phyloP scores from a whole-genome alignment of 2,329 filamentous ascomycete genomes.

The Canariomyces notabilis region DNA sequence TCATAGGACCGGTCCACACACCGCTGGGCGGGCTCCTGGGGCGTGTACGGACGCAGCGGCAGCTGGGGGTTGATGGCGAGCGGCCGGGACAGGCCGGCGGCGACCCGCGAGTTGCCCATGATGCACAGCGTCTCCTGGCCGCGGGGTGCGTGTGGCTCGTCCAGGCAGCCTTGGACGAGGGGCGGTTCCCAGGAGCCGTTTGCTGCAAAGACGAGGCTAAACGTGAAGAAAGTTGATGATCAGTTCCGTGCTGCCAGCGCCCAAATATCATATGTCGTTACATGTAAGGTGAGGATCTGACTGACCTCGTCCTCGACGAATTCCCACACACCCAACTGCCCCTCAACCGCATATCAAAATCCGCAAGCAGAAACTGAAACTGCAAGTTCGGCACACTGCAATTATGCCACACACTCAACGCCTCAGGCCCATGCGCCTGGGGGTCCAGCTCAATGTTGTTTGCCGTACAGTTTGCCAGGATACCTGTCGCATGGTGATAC shows the following conservation, averaged over 20 bases:
- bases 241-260: no score
- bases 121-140: conserved; percentile 19
- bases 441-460: conserved; percentile 19
- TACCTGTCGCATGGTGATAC: conserved; percentile 15
- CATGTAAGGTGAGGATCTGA: neutral
- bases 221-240: neutral
- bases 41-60: conserved; percentile 15
- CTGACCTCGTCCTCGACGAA: neutral
- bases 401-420: conserved; percentile 16
- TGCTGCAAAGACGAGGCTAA: conserved; percentile 10
- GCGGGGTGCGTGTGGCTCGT: conserved; percentile 15
- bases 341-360: conserved; percentile 13
- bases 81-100: conserved; percentile 8
- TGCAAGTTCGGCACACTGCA: conserved; percentile 17
- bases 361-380: conserved; percentile 16
- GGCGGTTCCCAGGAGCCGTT: conserved; percentile 16
- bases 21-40: conserved; percentile 4
- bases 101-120: conserved; percentile 20
- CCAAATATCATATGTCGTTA: no score
- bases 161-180: conserved; percentile 18
- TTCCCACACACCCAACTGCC: conserved; percentile 18
- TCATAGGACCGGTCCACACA: conserved; percentile 17
- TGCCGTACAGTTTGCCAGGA: conserved; percentile 15
- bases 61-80: conserved; percentile 16
- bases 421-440: neutral